Evolutionary conservation across 129 eudicot genomes (phyloP).

Genomic region (Lactuca sativa): DNA sequence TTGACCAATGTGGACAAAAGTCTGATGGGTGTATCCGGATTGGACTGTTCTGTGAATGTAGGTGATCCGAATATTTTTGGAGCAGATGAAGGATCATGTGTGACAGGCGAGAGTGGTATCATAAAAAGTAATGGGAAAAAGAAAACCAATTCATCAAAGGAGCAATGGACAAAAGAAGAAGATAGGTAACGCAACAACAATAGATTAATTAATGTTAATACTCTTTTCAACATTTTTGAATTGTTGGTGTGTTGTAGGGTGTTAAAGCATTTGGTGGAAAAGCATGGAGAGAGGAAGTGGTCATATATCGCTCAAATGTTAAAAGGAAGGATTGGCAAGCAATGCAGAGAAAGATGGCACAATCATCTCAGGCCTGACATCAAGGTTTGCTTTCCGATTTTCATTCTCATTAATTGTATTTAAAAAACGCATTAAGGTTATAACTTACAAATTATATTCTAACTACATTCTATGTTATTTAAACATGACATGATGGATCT

Average conservation of each 20-base stretch:
- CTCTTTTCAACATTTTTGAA: background rate
- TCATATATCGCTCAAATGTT: conserved; percentile 60
- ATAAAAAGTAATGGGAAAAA: conserved; percentile 15
- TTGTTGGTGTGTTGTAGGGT: conserved; percentile 30
- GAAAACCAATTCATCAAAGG: conserved; percentile 52
- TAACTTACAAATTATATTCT: too few relatives aligned
- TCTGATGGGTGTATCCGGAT: background rate
- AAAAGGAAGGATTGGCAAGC: conserved; percentile 76
- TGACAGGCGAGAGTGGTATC: conserved; percentile 34
- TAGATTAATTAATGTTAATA: background rate
- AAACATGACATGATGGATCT: background rate
- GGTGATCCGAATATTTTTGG: conserved; percentile 14
- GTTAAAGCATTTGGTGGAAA: conserved; percentile 57
- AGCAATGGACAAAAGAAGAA: conserved; percentile 73
- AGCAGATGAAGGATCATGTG: conserved; percentile 51
- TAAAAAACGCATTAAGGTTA: background rate
- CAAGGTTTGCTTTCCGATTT: conserved; percentile 43
- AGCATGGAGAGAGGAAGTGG: conserved; percentile 66
- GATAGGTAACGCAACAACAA: conserved; percentile 47
- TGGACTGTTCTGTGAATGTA: conserved; percentile 1
- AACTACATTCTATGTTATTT: background rate
- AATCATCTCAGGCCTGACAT: conserved; percentile 76
- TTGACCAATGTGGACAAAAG: conserved; percentile 5
- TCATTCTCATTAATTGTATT: background rate
- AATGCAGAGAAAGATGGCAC: conserved; percentile 86